Base-by-base conservation (phyloP, 345 rosid genomes). In the Cochlearia excelsa region DNA sequence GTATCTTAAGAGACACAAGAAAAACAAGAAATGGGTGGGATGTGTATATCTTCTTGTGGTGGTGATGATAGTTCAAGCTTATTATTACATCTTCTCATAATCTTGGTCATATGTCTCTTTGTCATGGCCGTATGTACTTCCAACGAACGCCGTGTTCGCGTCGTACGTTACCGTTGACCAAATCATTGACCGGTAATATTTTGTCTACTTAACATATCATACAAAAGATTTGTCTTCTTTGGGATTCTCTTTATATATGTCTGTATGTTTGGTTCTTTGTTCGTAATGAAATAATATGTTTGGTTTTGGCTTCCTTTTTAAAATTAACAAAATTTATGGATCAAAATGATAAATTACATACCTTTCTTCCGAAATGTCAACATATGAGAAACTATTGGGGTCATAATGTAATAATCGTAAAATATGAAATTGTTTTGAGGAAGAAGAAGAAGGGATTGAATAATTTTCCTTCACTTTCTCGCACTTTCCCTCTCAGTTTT, bases 81-180 rank as follows among this genome's bases (percentile, higher is more conserved):
- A 0, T 59, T 4, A 44, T 30, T 16, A 23, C 26, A 78, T 44
- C 72, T 82, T 38, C 2, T 77, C 16, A 50, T 71, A 27, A 57
- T 70, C 10, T 9, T 80, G 9, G 65, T 80, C 46, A 4, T 77
- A 4, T 77, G 77, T 54, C 75, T 83, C 26, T 56, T 72, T 39
- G 3, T 79, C 61, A 46, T 81, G 64, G 44, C 72, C 41, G 28
- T 81, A 31, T 83, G 73, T 58, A 46, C 47, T 26, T 77, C 71
- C 47, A 80, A 58, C 29, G 74, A 47, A 30, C 59, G 66, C 49
- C 66, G 77, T 30, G 74, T 68, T 39, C 54, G 68, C 44, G 67
- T 73, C 3, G 60, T 42, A 46, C 71, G 67, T 3, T 61, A 55
- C 75, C 61, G 46, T 55, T 80, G 66, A 59, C 42, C 40, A 54